These are phyloP conservation scores for Phanerodontia chrysosporium DNA, from an alignment of 768 basidiomycete species.

Conservation along the genomic window DNA sequence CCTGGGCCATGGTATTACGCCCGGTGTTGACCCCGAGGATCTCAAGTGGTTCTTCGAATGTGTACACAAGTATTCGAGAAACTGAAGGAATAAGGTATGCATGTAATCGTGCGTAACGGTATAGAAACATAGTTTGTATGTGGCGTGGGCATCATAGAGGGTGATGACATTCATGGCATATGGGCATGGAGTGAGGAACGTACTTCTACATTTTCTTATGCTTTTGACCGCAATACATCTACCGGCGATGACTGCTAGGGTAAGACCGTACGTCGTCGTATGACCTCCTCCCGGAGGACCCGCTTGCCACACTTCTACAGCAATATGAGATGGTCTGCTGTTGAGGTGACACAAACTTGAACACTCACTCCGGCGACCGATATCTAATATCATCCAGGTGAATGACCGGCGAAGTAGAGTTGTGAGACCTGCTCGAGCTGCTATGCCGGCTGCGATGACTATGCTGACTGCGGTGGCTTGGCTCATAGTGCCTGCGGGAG, in stretches of 20 bases:
- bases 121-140: background rate
- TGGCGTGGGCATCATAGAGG: background rate
- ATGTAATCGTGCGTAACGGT: background rate
- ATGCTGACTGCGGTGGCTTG: conserved; percentile 3
- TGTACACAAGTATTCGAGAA: conserved; percentile 70
- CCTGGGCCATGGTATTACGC: conserved; percentile 95
- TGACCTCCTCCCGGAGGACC: conserved; percentile 16
- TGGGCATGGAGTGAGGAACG: background rate
- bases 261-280: conserved; percentile 13
- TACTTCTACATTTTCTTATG: background rate
- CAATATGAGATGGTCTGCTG: background rate
- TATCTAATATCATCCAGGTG: conserved; percentile 6
- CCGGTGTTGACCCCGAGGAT: conserved; percentile 92
- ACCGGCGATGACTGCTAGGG: background rate
- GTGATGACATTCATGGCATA: background rate
- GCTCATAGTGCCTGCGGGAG: conserved; percentile 5
- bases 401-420: conserved; percentile 2
- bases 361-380: conserved; percentile 4
- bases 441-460: background rate
- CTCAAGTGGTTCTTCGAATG: conserved; percentile 89
- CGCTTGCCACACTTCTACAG: conserved; percentile 8
- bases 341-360: background rate
- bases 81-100: background rate
- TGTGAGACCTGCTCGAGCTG: conserved; percentile 4
- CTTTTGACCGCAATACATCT: background rate